Base-by-base conservation (phyloP, 148 eudicot genomes). In the Vaccinium corymbosum region DNA sequence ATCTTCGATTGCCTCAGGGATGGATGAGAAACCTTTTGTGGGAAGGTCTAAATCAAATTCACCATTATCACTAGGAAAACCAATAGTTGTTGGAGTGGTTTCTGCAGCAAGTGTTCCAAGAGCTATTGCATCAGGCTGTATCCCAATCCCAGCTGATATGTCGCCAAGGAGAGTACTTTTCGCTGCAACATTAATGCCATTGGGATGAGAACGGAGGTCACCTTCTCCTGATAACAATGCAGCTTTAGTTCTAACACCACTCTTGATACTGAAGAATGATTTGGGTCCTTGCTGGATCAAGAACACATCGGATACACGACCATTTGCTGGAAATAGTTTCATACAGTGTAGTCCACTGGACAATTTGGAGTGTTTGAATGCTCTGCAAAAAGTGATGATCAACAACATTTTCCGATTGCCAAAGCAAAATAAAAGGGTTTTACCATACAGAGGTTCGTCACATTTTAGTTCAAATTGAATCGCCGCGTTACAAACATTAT, bases 1-100 rank as follows among this genome's bases (percentile, higher is more conserved):
- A 87, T 97, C 99, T 91, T 97, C 96, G 51, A 97, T 91, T 57
- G 99, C 99, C 82, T 94, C 99, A 20, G 92, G 89, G 49, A 97
- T 89, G n/a, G 97, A 92, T 64, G 98, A 89, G 92, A 97, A 93
- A n/a, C 97, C 98, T 87, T 85, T 73, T 7, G 95, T 89, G 4
- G 97, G 97, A 62, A 64, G 80, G 85, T 94, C 98, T 79, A 94
- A 85, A 86, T 91, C 97, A 81, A 82, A 96, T 82, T 94, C 99
- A 78, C 92, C 94, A 82, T 32, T 83, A 51, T 91, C 91, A 49
- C 71, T 32, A 50, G 89, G 82, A 84, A 94, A 94, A 51, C 88
- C 88, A 17, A 87, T 66, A 75, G 88, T 86, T 17, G 90, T 84
- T 38, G 92, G 94, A 82, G 92, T 88, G 51, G 93, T 91, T 81